Evolutionary conservation across 1,139 yeast species (phyloP).

Genomic region (Suzukiozyma palmioleophila): DNA sequence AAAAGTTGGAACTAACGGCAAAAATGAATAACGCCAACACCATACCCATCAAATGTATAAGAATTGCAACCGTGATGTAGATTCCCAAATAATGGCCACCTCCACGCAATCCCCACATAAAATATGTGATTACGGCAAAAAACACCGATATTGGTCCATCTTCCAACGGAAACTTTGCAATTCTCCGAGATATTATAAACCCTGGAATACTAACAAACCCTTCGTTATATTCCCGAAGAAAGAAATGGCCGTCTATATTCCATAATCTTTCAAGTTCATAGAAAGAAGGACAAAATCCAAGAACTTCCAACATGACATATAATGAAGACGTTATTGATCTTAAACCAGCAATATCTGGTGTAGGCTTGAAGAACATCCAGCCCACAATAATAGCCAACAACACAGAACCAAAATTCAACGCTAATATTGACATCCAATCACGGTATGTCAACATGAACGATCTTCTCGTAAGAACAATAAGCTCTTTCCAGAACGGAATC

Average conservation of each 20-base stretch:
- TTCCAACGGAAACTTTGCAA: conserved; percentile 58
- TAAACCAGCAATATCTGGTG: conserved; percentile 53
- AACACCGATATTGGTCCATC: conserved; percentile 58
- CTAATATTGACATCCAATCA: conserved; percentile 51
- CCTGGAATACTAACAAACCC: conserved; percentile 58
- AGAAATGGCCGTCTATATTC: conserved; percentile 55
- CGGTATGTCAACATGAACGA: conserved; percentile 48
- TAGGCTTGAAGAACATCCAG: conserved; percentile 67
- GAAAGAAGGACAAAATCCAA: conserved; percentile 59
- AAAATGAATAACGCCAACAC: conserved; percentile 50
- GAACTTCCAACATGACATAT: conserved; percentile 56
- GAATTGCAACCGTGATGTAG: conserved; percentile 51
- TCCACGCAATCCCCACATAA: conserved; percentile 63
- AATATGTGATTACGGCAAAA: conserved; percentile 57
- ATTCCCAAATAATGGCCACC: conserved; percentile 42
- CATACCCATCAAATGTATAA: conserved; percentile 51
- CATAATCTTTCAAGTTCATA: conserved; percentile 69
- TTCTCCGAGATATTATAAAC: conserved; percentile 56
- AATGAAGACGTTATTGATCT: conserved; percentile 56
- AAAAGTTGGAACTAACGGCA: conserved; percentile 56
- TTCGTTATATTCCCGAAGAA: conserved; percentile 66
- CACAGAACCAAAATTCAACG: conserved; percentile 51
- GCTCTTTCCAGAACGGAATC: conserved; percentile 34
- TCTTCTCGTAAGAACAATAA: conserved; percentile 49
- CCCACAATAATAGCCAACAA: conserved; percentile 58